Evolutionary conservation across 2,329 filamentous ascomycete species (phyloP), one percentile per base, ranked within the genome.

Genomic region (Gyromitra esculenta): DNA sequence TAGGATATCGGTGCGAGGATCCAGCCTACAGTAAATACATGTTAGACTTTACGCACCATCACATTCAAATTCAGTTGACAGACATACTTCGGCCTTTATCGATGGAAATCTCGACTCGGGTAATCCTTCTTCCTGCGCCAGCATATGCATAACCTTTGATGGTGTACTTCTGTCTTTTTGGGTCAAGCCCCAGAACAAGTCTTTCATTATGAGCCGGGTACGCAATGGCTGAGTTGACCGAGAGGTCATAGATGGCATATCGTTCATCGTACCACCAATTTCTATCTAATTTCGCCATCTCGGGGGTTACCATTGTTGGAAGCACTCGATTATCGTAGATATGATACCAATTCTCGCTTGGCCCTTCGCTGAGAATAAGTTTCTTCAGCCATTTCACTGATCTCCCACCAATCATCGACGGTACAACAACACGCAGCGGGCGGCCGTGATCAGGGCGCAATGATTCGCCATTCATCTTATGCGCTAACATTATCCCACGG

Each of bases 311-410:
- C 87, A 90, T 94, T 0, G 93, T 97, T 5, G 94, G 94, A 50
- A 97, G 84, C 0, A 97, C 93, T 75, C 93, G 87, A 82, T 97
- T 97, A 83, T 97, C 94, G 83, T 96, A 94, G 78, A 96, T 93
- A 83, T 97, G 94, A 81, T 97, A 97, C 93, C 93, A 97, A 82
- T 96, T 97, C 78, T 95, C 91, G 82, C 93, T 97, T 0, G 94
- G 93, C 31, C 87, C 86, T 8, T 90, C 88, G 0, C 93, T 95
- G 65, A 97, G 83, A 56, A 94, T 91, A 76, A 97, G 87, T 79
- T 87, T 90, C 85, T 91, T 95, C 75, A 97, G 83, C 94, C 94
- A 97, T 83, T 97, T 97, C 25, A 97, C 94, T 82, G 93, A 97
- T 78, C 94, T 88, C 0, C 94, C 94, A 43, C 94, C 94, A 77